Evolutionary conservation across 1,284 basidiomycete species (phyloP), one percentile per base, ranked within the genome.

Genomic region (Termitomyces sp.): DNA sequence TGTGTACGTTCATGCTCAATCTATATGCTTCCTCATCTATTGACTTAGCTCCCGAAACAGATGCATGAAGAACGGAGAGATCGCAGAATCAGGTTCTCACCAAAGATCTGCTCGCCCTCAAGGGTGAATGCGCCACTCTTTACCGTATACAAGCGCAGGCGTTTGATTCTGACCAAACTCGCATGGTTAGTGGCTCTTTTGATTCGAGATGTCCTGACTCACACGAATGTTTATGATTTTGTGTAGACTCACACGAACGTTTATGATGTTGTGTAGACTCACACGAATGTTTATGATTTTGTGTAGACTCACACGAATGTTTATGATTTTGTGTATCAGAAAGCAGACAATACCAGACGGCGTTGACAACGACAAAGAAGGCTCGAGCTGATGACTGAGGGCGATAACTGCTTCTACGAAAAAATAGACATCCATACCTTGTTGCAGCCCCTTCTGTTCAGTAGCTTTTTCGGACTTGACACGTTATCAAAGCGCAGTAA

Each of bases 81-180:
- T 86, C 7, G 70, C 76, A 0, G 82, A 86, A 64, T 67, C 66
- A 1, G 83, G 83, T 1, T 81, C 73, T 1, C 83, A 85, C 54
- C 68, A 70, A n/a, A 1, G 72, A 78, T 40, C 65, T 85, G 13
- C 66, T 84, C 55, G 64, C 65, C 30, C 56, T 50, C 3, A 63
- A 68, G 28, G 82, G 81, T 1, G 79, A 81, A 53, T 85, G 85
- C 60, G 72, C 77, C 9, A 73, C 72, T 2, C 65, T 84, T 54
- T 83, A 82, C 68, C 71, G 73, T 19, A 28, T 52, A 5, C 50
- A 52, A 41, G 41, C 49, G 5, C 42, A 52, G n/a, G 50, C 50
- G 1, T 52, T 45, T 39, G 7, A 31, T 43, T 52, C 42, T 21
- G 10, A 30, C 24, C 24, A 43, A 15, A 52, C 19, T 31, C 19